These are phyloP conservation scores for Teunomyces barrocoloradensis DNA, from an alignment of 805 yeast species.

Conservation along the genomic window DNA sequence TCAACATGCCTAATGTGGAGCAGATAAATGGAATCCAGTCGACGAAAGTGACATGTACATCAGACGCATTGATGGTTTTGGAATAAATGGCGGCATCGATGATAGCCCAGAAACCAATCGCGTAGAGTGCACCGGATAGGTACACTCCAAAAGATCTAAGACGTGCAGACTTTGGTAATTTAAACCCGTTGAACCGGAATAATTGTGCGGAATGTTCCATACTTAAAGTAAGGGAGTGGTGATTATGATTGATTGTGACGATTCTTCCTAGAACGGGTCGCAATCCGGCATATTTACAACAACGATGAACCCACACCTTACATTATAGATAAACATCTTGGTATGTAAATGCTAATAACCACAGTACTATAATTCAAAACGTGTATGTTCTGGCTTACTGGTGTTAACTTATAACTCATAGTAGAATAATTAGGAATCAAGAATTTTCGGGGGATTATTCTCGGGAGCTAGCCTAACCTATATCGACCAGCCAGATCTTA, in stretches of 20 bases:
- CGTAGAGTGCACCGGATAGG: constrained; percentile 71
- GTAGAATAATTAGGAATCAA: too few relatives aligned
- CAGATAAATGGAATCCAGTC: constrained; percentile 96
- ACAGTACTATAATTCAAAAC: too few relatives aligned
- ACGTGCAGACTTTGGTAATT: constrained; percentile 67
- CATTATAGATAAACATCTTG: neutral
- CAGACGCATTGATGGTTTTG: constrained; percentile 78
- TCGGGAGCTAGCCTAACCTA: too few relatives aligned
- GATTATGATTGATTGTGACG: neutral
- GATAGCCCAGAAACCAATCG: constrained; percentile 86
- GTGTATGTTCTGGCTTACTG: too few relatives aligned
- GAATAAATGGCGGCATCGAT: constrained; percentile 88
- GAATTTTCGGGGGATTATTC: too few relatives aligned
- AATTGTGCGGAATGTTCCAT: constrained; percentile 50
- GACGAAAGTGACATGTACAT: constrained; percentile 82
- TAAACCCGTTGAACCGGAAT: constrained; percentile 63
- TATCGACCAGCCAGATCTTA: too few relatives aligned
- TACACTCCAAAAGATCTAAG: constrained; percentile 75
- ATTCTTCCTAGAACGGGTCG: neutral
- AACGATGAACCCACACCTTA: neutral
- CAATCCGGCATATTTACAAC: constrained; percentile 2
- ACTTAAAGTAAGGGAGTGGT: constrained; percentile 1
- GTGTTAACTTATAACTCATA: too few relatives aligned
- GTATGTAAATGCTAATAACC: too few relatives aligned
- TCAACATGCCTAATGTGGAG: constrained; percentile 84